phyloP scores from a whole-genome alignment of 169 alveolate species.

The Babesia ovis region DNA sequence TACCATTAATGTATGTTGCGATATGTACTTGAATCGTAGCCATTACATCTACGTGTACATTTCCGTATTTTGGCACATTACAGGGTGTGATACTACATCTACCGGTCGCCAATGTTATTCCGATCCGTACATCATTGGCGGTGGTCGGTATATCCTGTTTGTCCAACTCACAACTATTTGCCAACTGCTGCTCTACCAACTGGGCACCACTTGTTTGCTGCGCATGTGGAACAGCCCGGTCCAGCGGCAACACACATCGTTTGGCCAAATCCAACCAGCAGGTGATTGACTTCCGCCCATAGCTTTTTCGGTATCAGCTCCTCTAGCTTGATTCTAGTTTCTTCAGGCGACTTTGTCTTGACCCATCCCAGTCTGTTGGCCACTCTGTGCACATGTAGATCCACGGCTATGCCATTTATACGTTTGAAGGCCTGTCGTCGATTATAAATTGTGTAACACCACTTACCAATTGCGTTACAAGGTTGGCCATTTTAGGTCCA shows the following conservation, averaged over 20 bases:
- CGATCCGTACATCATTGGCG: too few species aligned
- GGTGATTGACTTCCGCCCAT: constrained; percentile 89
- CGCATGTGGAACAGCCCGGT: constrained; percentile 69
- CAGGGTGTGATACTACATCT: too few species aligned
- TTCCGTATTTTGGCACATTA: too few species aligned
- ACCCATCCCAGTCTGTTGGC: constrained; percentile 89
- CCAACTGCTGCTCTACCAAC: constrained; percentile 54
- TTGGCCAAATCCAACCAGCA: constrained; percentile 96
- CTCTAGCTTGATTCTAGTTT: constrained; percentile 88
- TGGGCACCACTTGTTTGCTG: constrained; percentile 69
- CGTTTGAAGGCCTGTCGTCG: constrained; percentile 73
- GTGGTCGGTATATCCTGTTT: too few species aligned
- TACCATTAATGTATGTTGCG: too few species aligned
- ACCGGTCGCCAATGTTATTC: too few species aligned
- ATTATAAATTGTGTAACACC: constrained; percentile 68
- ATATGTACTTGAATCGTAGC: too few species aligned
- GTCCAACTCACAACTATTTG: too few species aligned
- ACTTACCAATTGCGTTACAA: constrained; percentile 89
- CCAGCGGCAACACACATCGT: constrained; percentile 87
- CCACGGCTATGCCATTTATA: constrained; percentile 91
- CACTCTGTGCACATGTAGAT: constrained; percentile 93
- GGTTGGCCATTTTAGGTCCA: constrained; percentile 93
- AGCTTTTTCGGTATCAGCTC: constrained; percentile 81
- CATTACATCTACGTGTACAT: too few species aligned
- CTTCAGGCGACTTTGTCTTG: constrained; percentile 88